Evolutionary conservation across 2,329 filamentous ascomycete species (phyloP), one percentile per base, ranked within the genome.

Genomic region (Fusarium nisikadoi): DNA sequence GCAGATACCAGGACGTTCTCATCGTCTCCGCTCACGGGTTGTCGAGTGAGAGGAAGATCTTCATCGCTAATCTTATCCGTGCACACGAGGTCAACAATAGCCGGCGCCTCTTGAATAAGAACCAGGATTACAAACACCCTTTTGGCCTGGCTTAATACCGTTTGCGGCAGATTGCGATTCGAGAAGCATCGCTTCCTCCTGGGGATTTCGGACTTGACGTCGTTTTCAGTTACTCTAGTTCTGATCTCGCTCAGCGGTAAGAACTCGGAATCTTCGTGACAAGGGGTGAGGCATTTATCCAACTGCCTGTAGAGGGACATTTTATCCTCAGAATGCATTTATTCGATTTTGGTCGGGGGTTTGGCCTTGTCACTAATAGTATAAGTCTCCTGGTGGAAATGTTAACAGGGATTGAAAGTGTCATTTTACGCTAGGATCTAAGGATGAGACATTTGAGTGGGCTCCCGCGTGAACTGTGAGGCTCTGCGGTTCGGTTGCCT

Each of bases 61-160:
- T 49, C 42, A 9, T 73, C 71, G 4, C 36, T 31, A 17, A 73
- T 55, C 2, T 58, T 47, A 33, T 65, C 67, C 14, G 49, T 38
- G 2, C 39, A 17, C 3, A 73, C 38, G 1, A 68, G 65, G 16
- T 50, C 13, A 19, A n/a, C 38, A 14, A 73, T 68, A 0, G 39
- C 55, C 0, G 29, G 29, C 5, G 63, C 3, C 5, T 73, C 57
- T 3, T 70, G 46, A 3, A 71, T 65, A 13, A 73, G 60, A 8
- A 73, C 61, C 2, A 73, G 50, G 20, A 73, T 64, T 3, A 63
- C 35, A 29, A 73, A 73, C 9, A 73, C 3, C 6, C 41, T 64
- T 33, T 19, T 68, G 8, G 70, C 66, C 11, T 61, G 27, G 8
- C 5, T 19, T 3, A 53, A 11, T 60, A 60, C 23, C 1, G 8